Evolutionary conservation across 208 protist species (phyloP), one percentile per base, ranked within the genome.

Genomic region (Trypanosoma mega): DNA sequence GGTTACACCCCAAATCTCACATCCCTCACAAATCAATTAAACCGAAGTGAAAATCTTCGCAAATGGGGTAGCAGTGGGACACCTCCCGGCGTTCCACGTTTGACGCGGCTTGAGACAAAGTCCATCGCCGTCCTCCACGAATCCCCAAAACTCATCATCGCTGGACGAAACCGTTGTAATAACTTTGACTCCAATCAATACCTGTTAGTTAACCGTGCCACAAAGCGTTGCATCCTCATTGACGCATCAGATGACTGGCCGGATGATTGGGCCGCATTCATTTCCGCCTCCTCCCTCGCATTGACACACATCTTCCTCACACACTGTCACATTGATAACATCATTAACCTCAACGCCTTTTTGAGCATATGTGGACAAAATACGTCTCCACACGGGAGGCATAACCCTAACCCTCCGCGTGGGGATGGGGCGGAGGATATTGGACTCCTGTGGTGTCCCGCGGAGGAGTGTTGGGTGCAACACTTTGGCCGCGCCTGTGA

Each of bases 241-340:
- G 90, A 96, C 55, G 86, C 86, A 30, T 73, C 75, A 16, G 90
- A 96, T 61, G 90, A 96, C 73, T 96, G 90, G 87, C 81, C 85
- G 11, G 90, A 96, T 53, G 90, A 96, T 70, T 96, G 90, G 87
- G 80, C 76, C 26, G 69, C 83, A 20, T 96, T 93, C 51, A 69
- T 96, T 50, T 67, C 75, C 44, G 26, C 76, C 24, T 90, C 87
- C 1, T 56, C 63, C 0, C 65, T 93, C 23, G 80, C 61, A 2
- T 74, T 82, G 12, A 90, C 80, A 9, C 76, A 90, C 66, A 72
- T 92, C 18, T 96, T 96, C 58, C 66, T 96, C 18, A 96, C 90
- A 12, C 90, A 96, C 72, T 93, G 85, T 64, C 90, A 96, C 65
- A 62, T 96, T 24, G 90, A 96, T 72, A 91, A 84, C 57, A 43